Evolutionary conservation across 1,284 basidiomycete species (phyloP).

Genomic region (Erythrobasidium hasegawianum): DNA sequence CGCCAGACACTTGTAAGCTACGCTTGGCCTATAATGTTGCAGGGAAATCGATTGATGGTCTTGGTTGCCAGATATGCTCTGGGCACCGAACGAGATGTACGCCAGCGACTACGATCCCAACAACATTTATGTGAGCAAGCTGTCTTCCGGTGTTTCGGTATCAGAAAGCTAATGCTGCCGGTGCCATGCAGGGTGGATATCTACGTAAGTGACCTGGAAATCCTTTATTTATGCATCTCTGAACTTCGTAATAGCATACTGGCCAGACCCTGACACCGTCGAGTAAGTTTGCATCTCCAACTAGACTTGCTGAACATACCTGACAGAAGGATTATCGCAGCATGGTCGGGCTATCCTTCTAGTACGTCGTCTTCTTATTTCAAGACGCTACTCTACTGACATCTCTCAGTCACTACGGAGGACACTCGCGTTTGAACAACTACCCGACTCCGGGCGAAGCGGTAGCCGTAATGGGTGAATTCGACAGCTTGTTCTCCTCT

Average conservation of each 20-base stretch:
- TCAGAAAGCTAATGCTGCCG: background rate
- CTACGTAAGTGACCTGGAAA: conserved; percentile 3
- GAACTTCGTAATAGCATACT: conserved; percentile 14
- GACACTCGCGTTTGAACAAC: conserved; percentile 28
- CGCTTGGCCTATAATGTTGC: background rate
- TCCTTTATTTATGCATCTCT: background rate
- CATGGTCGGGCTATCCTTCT: conserved; percentile 34
- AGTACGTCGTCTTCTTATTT: conserved; percentile 18
- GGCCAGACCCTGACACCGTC: conserved; percentile 30
- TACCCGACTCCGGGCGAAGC: conserved; percentile 23
- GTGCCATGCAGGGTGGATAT: conserved; percentile 20
- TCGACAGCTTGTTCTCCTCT: conserved; percentile 20
- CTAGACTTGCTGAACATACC: background rate
- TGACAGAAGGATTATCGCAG: background rate
- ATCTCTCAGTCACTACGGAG: conserved; percentile 31
- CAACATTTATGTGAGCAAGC: conserved; percentile 7
- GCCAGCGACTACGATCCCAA: conserved; percentile 7
- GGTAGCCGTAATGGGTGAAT: conserved; percentile 13
- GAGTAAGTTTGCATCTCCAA: conserved; percentile 13
- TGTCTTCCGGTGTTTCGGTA: background rate
- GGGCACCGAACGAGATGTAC: conserved; percentile 29
- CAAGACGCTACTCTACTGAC: background rate
- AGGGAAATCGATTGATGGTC: background rate
- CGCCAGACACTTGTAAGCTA: conserved; percentile 19
- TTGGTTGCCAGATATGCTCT: conserved; percentile 26